Percentiles rank a stretch among this genome's conserved stretches.
Evolutionary conservation across 306 rosid species (phyloP).

Genomic region (Dryas drummondii): DNA sequence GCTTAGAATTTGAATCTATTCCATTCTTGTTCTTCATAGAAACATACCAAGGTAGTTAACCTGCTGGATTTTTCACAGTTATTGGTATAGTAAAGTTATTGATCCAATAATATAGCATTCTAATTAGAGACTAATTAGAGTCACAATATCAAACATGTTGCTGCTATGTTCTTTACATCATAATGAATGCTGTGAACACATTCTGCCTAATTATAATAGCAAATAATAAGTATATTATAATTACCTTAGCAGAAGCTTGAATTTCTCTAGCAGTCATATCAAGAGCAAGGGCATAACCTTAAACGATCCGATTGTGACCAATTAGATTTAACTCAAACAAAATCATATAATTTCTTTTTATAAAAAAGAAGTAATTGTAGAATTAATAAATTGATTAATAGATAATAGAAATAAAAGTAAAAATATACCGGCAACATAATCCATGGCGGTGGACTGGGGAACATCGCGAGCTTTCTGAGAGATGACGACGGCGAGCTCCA

Average conservation of each 20-base stretch:
- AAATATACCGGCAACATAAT: slow-evolving; percentile 68
- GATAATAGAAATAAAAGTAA: not conserved
- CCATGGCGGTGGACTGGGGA: slow-evolving; percentile 74
- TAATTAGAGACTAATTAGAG: not conserved
- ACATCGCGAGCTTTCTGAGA: slow-evolving; percentile 84
- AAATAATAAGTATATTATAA: not conserved
- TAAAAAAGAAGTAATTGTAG: not conserved
- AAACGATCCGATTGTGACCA: slow-evolving; percentile 15
- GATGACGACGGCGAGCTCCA: slow-evolving; percentile 91
- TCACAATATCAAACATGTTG: not conserved
- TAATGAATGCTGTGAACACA: not conserved
- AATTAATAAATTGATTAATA: not conserved
- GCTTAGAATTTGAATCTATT: not conserved
- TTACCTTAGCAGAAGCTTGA: slow-evolving; percentile 84
- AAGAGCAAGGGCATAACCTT: slow-evolving; percentile 93
- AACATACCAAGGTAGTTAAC: not conserved
- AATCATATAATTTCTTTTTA: not conserved
- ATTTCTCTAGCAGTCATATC: slow-evolving; percentile 97
- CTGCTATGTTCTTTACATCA: not conserved
- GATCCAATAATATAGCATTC: not conserved
- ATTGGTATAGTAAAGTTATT: too few species aligned
- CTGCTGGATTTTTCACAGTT: not conserved
- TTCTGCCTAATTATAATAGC: not conserved
- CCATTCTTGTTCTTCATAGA: not conserved
- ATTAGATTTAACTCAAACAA: slow-evolving; percentile 6